phyloP scores from a whole-genome alignment of 306 rosid genomes.

The Aeschynomene evenia region DNA sequence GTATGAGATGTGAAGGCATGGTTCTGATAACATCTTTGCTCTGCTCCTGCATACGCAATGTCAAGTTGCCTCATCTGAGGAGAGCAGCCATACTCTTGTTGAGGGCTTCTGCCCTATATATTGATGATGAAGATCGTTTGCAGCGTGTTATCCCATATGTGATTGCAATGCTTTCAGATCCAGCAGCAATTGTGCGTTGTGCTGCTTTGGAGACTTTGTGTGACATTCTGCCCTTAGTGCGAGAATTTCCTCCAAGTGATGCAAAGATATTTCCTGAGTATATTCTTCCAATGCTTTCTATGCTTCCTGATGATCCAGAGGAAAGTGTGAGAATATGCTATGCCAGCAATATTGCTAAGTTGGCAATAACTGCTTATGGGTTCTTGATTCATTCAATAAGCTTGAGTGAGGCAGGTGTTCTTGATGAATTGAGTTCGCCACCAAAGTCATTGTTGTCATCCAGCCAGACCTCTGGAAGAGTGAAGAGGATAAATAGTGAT shows the following conservation, averaged over 20 bases:
- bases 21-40: constrained; percentile 90
- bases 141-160: constrained; percentile 94
- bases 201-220: constrained; percentile 94
- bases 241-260: constrained; percentile 97
- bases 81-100: constrained; percentile 86
- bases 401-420: constrained; percentile 97
- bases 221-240: constrained; percentile 86
- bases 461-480: constrained; percentile 64
- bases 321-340: constrained; percentile 98
- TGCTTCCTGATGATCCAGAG: constrained; percentile 99
- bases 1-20: constrained; percentile 95
- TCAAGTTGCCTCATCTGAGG: constrained; percentile 87
- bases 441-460: constrained; percentile 56
- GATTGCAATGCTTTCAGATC: constrained; percentile 88
- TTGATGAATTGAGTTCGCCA: constrained; percentile 69
- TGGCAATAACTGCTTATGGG: constrained; percentile 92
- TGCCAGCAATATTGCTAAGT: constrained; percentile 89
- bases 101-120: constrained; percentile 83
- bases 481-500: constrained; percentile 60
- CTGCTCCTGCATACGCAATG: constrained; percentile 92
- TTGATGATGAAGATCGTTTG: constrained; percentile 91
- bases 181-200: constrained; percentile 93
- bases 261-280: constrained; percentile 95
- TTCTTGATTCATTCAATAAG: constrained; percentile 86
- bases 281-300: constrained; percentile 96